Base-by-base conservation (phyloP, 2,329 filamentous ascomycete species). In the Curvularia spicifera region DNA sequence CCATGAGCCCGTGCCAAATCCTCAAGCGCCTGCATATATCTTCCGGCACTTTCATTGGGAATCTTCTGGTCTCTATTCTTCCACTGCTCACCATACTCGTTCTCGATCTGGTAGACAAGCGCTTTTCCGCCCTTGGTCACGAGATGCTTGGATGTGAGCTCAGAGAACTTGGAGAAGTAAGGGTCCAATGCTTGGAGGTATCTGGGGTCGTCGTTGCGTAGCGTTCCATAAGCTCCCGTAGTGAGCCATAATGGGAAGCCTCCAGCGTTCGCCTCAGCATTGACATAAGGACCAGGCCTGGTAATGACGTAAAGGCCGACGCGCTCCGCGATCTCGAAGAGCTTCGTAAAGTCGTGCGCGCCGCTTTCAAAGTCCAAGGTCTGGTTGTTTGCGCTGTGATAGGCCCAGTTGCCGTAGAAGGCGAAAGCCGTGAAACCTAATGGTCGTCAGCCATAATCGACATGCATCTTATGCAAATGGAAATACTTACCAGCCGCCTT, bases 171-270 rank as follows among this genome's bases (percentile, higher is more conserved):
- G 9, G 78, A 74, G 72, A 83, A 82, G 66, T 84, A 87, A 1
- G 83, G 83, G 3, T 78, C 80, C 81, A 84, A 84, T 0, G 84
- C 84, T 12, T 78, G 74, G 1, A 81, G 84, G 68, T 82, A 86
- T 46, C 80, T 76, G 4, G 79, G 70, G 58, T 87, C 80, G 40
- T 86, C 81, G 53, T 85, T 78, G 31, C 85, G 77, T 15, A 86
- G 73, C 20, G 71, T 66, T 2, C 85, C 85, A 49, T 85, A 85
- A 26, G 78, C 84, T 43, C 85, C 86, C 0, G 86, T 87, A 0
- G 85, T 88, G 5, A 86, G 71, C 85, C 86, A 89, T 1, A 86
- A 75, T 0, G 87, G 85, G 56, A 87, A 85, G 0, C 87, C 87
- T 31, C 87, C 87, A 0, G 83, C 85, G 60, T 84, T 87, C 3